Base-by-base conservation (phyloP, 371 early-diverging fungal genomes). In the Saksenaea vasiformis region DNA sequence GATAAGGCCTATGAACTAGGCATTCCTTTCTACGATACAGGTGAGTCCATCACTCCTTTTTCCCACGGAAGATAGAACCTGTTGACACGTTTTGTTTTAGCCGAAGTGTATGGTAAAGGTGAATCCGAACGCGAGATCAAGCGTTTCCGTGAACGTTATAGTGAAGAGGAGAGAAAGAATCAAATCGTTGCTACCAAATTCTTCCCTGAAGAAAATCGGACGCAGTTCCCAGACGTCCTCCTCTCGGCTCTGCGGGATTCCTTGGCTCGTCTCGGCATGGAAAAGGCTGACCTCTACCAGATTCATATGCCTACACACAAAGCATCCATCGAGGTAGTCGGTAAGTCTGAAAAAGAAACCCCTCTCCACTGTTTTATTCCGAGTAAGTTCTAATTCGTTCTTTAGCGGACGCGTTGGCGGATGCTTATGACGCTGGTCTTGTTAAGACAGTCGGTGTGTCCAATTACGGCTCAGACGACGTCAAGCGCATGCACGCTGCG, bases 271-370 rank as follows among this genome's bases (percentile, higher is more conserved):
- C 70, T 90, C 24, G 84, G 83, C 27, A 68, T 77, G 11, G 76
- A 85, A 22, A 81, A 83, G 35, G 66, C 85, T 2, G 90, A 91
- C 57, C 78, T 91, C n/a, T 90, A 87, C 64, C 85, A 91, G 64
- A 88, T 91, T 56, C 92, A 91, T 72, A 89, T 87, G 55, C 88
- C 92, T 4, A 78, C 86, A 11, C 85, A 83, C 55, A 65, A 79
- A 10, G 80, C 68, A 13, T 68, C 71, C 14, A 74, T 84, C 24
- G 80, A 83, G 54, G 77, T 78, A 1, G 73, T 82, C 57, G 82
- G 82, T 77, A 79, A 69, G 68, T 27, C 41, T n/a, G n/a, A n/a
- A n/a, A n/a, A n/a, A n/a, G n/a, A n/a, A n/a, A n/a, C n/a, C n/a
- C n/a, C n/a, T n/a, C n/a, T n/a, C n/a, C n/a, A n/a, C n/a, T n/a